phyloP scores from a whole-genome alignment of 2,329 filamentous ascomycete species.

The Apiospora aurea region DNA sequence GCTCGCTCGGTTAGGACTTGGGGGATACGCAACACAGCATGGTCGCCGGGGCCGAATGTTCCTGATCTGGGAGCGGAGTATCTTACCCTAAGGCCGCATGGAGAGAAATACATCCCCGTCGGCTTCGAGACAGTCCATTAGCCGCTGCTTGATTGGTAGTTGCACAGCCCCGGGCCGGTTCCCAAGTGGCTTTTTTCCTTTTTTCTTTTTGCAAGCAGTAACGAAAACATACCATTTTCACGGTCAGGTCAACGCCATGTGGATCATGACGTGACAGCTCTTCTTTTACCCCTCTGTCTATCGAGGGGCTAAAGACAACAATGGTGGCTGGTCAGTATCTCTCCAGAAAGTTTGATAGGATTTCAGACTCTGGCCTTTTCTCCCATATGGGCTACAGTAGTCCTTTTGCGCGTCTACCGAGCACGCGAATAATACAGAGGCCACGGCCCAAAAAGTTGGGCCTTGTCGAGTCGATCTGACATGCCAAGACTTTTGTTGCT shows the following conservation, averaged over 20 bases:
- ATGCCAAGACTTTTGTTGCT: constrained; percentile 9
- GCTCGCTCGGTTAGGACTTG: not conserved
- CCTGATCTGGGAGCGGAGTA: constrained; percentile 9
- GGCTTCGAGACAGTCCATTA: not conserved
- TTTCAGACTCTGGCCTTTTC: not conserved
- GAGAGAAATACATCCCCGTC: not conserved
- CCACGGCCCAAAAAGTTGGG: not conserved
- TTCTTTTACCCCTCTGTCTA: constrained; percentile 17
- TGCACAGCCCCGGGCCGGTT: not conserved
- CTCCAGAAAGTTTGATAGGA: not conserved
- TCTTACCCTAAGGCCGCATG: not conserved
- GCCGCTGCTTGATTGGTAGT: constrained; percentile 8
- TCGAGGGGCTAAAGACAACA: constrained; percentile 2
- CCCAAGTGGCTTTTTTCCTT: not conserved
- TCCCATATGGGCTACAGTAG: not conserved
- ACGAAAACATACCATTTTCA: constrained; percentile 4
- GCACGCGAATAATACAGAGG: not conserved
- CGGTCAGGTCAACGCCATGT: not conserved
- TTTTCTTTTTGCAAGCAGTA: not conserved
- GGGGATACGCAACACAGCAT: not conserved
- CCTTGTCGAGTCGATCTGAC: constrained; percentile 14
- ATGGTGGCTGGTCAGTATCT: not conserved
- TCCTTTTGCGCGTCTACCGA: not conserved
- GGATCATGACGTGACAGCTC: constrained; percentile 6
- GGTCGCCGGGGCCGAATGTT: not conserved